Conservation (phyloP, 441 rosid species). For the Rhodomyrtus psidioides region DNA sequence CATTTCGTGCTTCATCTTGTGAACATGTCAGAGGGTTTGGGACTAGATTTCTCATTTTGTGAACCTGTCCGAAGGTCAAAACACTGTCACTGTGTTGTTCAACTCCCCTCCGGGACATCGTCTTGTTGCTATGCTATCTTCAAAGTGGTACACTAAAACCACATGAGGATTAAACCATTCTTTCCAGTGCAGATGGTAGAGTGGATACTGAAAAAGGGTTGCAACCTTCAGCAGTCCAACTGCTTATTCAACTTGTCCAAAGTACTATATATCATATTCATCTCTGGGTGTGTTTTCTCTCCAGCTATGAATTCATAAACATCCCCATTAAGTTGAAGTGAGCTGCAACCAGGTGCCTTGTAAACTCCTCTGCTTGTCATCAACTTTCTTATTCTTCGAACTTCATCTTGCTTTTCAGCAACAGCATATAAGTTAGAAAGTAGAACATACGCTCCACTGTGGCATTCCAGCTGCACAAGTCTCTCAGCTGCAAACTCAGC, state of each 20-base stretch:
- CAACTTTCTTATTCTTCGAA: constrained; percentile 34
- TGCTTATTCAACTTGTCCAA: constrained; percentile 23
- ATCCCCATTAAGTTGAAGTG: constrained; percentile 35
- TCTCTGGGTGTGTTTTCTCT: constrained; percentile 30
- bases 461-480: constrained; percentile 29
- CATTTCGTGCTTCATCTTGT: background rate
- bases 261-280: constrained; percentile 26
- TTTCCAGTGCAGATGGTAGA: background rate
- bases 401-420: constrained; percentile 39
- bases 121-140: background rate
- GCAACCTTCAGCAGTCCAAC: background rate
- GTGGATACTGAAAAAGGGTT: background rate
- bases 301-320: constrained; percentile 47
- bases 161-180: background rate
- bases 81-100: background rate
- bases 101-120: background rate
- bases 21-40: background rate
- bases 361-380: constrained; percentile 60
- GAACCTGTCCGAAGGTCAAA: background rate
- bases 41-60: background rate
- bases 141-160: background rate
- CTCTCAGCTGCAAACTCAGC: constrained; percentile 39
- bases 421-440: constrained; percentile 51
- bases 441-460: constrained; percentile 33
- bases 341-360: constrained; percentile 62